Evolutionary conservation across 2,329 filamentous ascomycete species (phyloP).

Genomic region (Talaromyces sp.): DNA sequence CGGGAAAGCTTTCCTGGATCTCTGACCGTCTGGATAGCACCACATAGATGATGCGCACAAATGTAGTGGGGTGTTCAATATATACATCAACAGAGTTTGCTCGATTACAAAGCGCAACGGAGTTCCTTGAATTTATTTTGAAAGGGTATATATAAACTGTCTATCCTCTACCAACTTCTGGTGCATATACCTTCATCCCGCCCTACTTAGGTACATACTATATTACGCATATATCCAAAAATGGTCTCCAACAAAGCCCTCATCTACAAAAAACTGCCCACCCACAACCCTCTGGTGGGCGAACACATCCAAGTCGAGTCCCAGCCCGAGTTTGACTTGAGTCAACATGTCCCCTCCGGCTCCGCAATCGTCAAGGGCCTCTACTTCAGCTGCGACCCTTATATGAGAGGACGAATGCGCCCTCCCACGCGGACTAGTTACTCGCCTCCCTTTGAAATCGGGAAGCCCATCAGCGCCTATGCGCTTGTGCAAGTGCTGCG

Average conservation of each 20-base stretch:
- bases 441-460: conserved; percentile 58
- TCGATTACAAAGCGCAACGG: not conserved
- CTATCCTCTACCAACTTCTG: not conserved
- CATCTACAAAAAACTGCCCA: conserved; percentile 68
- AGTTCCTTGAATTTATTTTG: not conserved
- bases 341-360: conserved; percentile 54
- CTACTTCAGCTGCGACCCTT: conserved; percentile 78
- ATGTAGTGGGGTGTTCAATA: not conserved
- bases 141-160: not conserved
- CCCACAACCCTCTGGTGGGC: conserved; percentile 64
- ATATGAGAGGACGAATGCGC: conserved; percentile 78
- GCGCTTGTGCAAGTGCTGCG: conserved; percentile 67
- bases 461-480: conserved; percentile 61
- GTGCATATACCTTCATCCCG: not conserved
- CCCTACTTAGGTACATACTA: too few species aligned
- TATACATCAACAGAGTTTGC: not conserved
- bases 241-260: conserved; percentile 64
- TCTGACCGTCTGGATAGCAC: not conserved
- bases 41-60: not conserved
- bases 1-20: conserved; percentile 20
- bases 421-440: conserved; percentile 63
- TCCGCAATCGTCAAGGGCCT: conserved; percentile 68
- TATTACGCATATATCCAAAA: not conserved
- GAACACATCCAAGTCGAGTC: conserved; percentile 65
- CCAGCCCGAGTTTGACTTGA: conserved; percentile 62